Percentiles rank a stretch among this genome's conserved stretches.
Conservation (phyloP, 306 rosid species). For the Cucurbita moschata region DNA sequence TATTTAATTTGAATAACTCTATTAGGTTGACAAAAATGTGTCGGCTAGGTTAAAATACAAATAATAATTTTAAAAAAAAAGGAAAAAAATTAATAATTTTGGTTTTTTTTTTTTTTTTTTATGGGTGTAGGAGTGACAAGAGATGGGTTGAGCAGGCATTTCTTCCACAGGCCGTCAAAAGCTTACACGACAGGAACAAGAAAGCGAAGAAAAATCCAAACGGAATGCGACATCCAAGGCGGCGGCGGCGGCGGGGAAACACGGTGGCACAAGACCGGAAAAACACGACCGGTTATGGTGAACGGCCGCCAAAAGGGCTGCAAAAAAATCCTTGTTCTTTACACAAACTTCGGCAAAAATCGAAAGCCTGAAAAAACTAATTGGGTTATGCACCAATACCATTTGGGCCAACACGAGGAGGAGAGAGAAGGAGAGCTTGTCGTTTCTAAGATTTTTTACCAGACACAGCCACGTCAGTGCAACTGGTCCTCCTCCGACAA, state of each 20-base stretch:
- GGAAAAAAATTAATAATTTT: background rate
- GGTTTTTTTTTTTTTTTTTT: background rate
- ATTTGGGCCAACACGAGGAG: conserved; percentile 71
- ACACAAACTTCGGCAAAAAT: conserved; percentile 88
- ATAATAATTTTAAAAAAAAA: too few relatives aligned
- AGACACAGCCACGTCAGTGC: conserved; percentile 92
- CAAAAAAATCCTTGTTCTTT: conserved; percentile 83
- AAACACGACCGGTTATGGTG: conserved; percentile 77
- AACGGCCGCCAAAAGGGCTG: conserved; percentile 87
- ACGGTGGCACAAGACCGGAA: conserved; percentile 96
- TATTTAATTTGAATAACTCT: too few relatives aligned
- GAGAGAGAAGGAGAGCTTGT: conserved; percentile 96
- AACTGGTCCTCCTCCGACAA: conserved; percentile 42
- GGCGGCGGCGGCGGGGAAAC: conserved; percentile 38
- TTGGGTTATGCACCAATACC: conserved; percentile 99
- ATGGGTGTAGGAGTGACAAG: conserved; percentile 57
- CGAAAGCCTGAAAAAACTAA: conserved; percentile 89
- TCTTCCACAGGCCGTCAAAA: conserved; percentile 92
- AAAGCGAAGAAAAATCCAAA: conserved; percentile 87
- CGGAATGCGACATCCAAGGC: conserved; percentile 46
- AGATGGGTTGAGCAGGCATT: conserved; percentile 91
- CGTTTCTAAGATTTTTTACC: conserved; percentile 84
- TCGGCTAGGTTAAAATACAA: background rate
- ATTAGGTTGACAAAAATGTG: too few relatives aligned
- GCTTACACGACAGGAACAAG: conserved; percentile 95